Evolutionary conservation across 2,329 filamentous ascomycete genomes (phyloP).

Genomic region (Nigrograna mackinnonii): DNA sequence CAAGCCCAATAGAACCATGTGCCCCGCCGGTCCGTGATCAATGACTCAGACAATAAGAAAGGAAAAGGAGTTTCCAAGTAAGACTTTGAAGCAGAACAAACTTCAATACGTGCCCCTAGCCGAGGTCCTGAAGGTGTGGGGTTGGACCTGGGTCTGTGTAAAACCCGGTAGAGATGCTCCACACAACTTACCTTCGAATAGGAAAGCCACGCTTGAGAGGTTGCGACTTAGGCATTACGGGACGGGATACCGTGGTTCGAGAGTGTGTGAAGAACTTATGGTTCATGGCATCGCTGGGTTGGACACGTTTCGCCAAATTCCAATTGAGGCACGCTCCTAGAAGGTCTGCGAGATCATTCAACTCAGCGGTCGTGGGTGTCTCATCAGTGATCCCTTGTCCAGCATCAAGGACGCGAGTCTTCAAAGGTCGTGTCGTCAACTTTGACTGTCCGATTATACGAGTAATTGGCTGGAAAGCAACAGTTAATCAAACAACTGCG

Average conservation of each 20-base stretch:
- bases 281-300: conserved; percentile 80
- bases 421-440: conserved; percentile 70
- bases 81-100: too few species aligned
- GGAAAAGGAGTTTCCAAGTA: too few species aligned
- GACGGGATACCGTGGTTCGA: conserved; percentile 1
- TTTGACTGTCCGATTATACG: conserved; percentile 66
- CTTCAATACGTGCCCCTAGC: too few species aligned
- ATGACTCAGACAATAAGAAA: too few species aligned
- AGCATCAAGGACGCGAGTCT: conserved; percentile 73
- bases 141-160: too few species aligned
- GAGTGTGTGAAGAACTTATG: conserved; percentile 93
- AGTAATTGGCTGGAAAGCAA: conserved; percentile 61
- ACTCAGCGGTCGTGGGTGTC: conserved; percentile 68
- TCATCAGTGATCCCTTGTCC: conserved; percentile 73
- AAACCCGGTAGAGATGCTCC: too few species aligned
- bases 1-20: too few species aligned
- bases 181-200: too few species aligned
- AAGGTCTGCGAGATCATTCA: conserved; percentile 83
- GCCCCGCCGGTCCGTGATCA: too few species aligned
- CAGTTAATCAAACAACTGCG: neutral
- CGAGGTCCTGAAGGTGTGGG: too few species aligned
- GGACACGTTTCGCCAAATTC: conserved; percentile 91
- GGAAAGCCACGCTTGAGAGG: conserved; percentile 3
- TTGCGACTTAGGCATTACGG: conserved; percentile 1
- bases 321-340: conserved; percentile 85